Percentiles rank a stretch among this genome's conserved stretches.
phyloP scores from a whole-genome alignment of 2,329 filamentous ascomycete species.

The Eutypa lata region DNA sequence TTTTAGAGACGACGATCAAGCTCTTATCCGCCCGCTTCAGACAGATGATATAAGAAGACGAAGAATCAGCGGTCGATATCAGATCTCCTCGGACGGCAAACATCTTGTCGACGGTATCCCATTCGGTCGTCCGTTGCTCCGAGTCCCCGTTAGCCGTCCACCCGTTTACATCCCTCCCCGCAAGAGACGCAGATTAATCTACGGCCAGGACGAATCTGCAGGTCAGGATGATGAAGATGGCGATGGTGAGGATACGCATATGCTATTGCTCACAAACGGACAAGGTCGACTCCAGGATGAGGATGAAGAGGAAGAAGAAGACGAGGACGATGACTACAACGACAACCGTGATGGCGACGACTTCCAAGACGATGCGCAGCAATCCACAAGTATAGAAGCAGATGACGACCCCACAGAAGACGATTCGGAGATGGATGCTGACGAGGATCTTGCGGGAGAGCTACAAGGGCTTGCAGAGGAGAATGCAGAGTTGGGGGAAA shows the following conservation, averaged over 20 bases:
- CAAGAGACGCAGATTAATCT: slow-evolving; percentile 59
- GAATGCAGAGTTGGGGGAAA: slow-evolving; percentile 22
- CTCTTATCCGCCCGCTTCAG: slow-evolving; percentile 76
- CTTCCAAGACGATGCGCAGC: neutral
- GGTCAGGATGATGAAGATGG: slow-evolving; percentile 29
- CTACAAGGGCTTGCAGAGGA: slow-evolving; percentile 41
- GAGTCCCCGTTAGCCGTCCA: slow-evolving; percentile 58
- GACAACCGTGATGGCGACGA: slow-evolving; percentile 24
- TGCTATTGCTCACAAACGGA: slow-evolving; percentile 31
- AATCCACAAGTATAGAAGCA: neutral
- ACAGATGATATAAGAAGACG: slow-evolving; percentile 71
- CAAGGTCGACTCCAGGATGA: neutral
- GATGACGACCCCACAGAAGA: slow-evolving; percentile 1
- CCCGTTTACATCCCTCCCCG: slow-evolving; percentile 68
- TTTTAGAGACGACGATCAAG: slow-evolving; percentile 78
- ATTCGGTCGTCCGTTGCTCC: slow-evolving; percentile 72
- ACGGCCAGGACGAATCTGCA: slow-evolving; percentile 27
- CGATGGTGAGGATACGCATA: slow-evolving; percentile 24
- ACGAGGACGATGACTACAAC: slow-evolving; percentile 28
- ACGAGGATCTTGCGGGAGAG: slow-evolving; percentile 39
- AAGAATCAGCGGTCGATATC: slow-evolving; percentile 71
- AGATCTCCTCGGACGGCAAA: slow-evolving; percentile 75
- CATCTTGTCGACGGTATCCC: slow-evolving; percentile 83
- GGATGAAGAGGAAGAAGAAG: neutral
- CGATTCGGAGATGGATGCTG: slow-evolving; percentile 9